Evolutionary conservation across 257 asterid genomes (phyloP).

Genomic region (Solanum tacnaense): DNA sequence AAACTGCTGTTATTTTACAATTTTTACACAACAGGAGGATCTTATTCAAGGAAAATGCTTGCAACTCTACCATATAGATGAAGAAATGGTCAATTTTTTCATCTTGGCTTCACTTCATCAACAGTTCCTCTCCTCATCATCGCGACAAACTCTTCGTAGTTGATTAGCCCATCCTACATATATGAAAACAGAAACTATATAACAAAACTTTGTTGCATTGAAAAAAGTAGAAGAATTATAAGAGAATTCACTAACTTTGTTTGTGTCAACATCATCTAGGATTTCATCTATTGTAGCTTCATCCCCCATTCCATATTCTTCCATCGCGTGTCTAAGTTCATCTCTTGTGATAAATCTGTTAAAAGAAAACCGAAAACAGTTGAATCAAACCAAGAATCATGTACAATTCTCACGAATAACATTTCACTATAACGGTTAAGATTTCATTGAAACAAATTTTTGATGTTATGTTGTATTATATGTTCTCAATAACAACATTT

Average conservation of each 20-base stretch:
- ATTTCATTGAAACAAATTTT: not conserved
- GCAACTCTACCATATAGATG: not conserved
- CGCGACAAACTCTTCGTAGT: slow-evolving; percentile 61
- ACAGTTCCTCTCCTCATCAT: slow-evolving; percentile 82
- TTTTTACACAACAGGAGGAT: not conserved
- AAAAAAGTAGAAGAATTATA: not conserved
- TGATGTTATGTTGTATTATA: not conserved
- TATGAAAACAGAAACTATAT: not conserved
- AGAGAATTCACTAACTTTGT: slow-evolving; percentile 29
- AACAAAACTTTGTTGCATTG: not conserved
- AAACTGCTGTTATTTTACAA: not conserved
- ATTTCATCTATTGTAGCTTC: slow-evolving; percentile 80
- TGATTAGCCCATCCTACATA: slow-evolving; percentile 67
- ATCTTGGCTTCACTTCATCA: slow-evolving; percentile 6
- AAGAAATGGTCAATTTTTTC: not conserved
- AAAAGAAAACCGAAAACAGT: not conserved
- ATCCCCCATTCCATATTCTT: slow-evolving; percentile 82
- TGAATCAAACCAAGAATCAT: not conserved
- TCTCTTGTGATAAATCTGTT: slow-evolving; percentile 81
- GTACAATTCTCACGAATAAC: not conserved
- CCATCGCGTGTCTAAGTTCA: slow-evolving; percentile 79
- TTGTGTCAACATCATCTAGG: slow-evolving; percentile 75
- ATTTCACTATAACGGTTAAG: not conserved
- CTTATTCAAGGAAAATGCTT: not conserved
- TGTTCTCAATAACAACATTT: not conserved